A percentile compares a stretch with the other conserved stretches of the same genome.
Conservation (phyloP, 1,284 basidiomycete species). For the Moesziomyces sp. region DNA sequence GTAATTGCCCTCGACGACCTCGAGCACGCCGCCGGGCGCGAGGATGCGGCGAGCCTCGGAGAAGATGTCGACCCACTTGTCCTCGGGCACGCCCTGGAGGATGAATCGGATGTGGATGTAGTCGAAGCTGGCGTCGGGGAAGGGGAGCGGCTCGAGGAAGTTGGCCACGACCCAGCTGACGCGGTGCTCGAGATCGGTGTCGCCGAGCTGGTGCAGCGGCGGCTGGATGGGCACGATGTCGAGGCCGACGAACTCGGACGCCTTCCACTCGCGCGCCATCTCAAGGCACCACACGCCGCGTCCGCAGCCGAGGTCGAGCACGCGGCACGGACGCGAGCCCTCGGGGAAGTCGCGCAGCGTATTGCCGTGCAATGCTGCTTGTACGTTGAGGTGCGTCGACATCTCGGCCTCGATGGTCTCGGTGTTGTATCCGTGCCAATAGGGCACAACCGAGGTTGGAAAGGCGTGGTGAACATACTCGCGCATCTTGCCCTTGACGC, state of each 20-base stretch:
- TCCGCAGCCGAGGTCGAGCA: conserved; percentile 55
- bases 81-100: conserved; percentile 44
- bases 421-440: conserved; percentile 47
- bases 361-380: conserved; percentile 20
- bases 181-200: conserved; percentile 45
- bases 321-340: conserved; percentile 35
- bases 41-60: conserved; percentile 42
- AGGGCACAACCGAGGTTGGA: conserved; percentile 40
- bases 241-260: conserved; percentile 56
- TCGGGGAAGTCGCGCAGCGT: conserved; percentile 32
- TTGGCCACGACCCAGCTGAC: conserved; percentile 61
- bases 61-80: conserved; percentile 49
- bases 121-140: conserved; percentile 59
- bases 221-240: conserved; percentile 58
- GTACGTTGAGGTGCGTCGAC: conserved; percentile 26
- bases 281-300: conserved; percentile 53
- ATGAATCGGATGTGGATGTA: conserved; percentile 55
- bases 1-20: conserved; percentile 50
- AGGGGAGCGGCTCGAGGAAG: conserved; percentile 53
- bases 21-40: conserved; percentile 50
- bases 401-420: conserved; percentile 43
- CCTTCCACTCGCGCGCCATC: conserved; percentile 49
- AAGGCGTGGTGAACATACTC: conserved; percentile 46
- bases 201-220: conserved; percentile 22
- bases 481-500: conserved; percentile 41